Conservation (phyloP, 768 basidiomycete genomes). For the Lentinula sp. region DNA sequence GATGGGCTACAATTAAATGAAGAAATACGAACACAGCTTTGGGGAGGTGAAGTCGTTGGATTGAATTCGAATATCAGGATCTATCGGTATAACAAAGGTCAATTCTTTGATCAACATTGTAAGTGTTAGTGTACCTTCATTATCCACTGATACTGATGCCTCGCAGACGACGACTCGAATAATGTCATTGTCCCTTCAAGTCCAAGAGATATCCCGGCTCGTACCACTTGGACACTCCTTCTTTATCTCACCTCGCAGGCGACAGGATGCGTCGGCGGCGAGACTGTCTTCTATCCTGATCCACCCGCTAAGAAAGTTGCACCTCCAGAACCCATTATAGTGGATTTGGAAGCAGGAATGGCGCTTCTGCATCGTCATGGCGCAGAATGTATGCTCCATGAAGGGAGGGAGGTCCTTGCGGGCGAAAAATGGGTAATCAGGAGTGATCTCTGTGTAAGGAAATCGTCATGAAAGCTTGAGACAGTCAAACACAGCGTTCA, state of each 20-base stretch:
- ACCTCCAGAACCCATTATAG: neutral
- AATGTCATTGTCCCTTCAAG: neutral
- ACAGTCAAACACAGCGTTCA: neutral
- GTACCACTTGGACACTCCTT: neutral
- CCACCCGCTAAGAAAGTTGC: neutral
- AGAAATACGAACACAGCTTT: neutral
- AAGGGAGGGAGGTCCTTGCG: neutral
- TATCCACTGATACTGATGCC: too few species aligned
- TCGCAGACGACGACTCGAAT: conserved; percentile 1
- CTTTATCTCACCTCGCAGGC: neutral
- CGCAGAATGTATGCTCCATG: conserved; percentile 3
- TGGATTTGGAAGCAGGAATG: neutral
- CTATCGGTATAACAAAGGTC: conserved; percentile 2
- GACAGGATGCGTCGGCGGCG: neutral
- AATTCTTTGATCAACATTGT: conserved; percentile 4
- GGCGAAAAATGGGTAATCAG: conserved; percentile 3
- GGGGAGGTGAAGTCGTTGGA: conserved; percentile 2
- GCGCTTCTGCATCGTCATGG: neutral
- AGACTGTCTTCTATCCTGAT: conserved; percentile 3
- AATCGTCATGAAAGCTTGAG: neutral
- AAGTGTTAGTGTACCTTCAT: neutral
- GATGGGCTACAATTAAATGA: neutral
- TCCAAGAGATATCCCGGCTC: neutral
- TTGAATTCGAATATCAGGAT: conserved; percentile 1
- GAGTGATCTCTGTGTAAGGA: neutral